Percentiles rank a stretch among this genome's conserved stretches.
Evolutionary conservation across 2,329 filamentous ascomycete species (phyloP).

Genomic region (Cadophora luteo-olivacea): DNA sequence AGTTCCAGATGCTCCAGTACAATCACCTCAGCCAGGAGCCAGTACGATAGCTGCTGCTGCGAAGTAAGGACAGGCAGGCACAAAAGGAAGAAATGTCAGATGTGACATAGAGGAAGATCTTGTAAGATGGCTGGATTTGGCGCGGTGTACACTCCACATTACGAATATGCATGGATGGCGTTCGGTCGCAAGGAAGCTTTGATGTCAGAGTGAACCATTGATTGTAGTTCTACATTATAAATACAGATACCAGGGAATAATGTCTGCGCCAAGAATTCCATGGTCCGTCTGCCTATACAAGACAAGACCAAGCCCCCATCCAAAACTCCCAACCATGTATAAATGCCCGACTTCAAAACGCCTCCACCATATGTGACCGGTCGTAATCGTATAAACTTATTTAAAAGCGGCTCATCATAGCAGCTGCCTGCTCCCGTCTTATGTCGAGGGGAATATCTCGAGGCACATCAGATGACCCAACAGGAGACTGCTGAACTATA

Average conservation of each 20-base stretch:
- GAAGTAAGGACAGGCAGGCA: slow-evolving; percentile 8
- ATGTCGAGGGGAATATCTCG: slow-evolving; percentile 38
- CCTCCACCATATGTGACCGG: slow-evolving; percentile 37
- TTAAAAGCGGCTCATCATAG: slow-evolving; percentile 40
- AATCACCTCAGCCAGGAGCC: slow-evolving; percentile 36
- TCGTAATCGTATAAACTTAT: slow-evolving; percentile 38
- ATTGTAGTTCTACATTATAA: slow-evolving; percentile 38
- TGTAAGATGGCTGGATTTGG: slow-evolving; percentile 1
- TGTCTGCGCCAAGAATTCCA: slow-evolving; percentile 31
- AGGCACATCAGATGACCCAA: slow-evolving; percentile 29
- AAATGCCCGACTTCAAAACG: slow-evolving; percentile 29
- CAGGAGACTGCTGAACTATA: slow-evolving; percentile 35
- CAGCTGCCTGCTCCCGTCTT: slow-evolving; percentile 35
- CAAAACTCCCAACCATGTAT: slow-evolving; percentile 33
- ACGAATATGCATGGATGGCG: slow-evolving; percentile 23
- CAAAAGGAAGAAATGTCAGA: no score
- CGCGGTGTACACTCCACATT: slow-evolving; percentile 16
- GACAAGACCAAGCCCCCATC: slow-evolving; percentile 21
- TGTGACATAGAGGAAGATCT: background rate
- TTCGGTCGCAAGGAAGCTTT: slow-evolving; percentile 16
- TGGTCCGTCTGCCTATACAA: slow-evolving; percentile 33
- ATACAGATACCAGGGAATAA: slow-evolving; percentile 29
- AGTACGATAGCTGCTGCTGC: slow-evolving; percentile 32
- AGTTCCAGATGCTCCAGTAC: slow-evolving; percentile 67
- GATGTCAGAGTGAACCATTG: slow-evolving; percentile 21